Percentiles rank a stretch among this genome's conserved stretches.
phyloP scores from a whole-genome alignment of 1,139 yeast species.

The Scheffersomyces titani region DNA sequence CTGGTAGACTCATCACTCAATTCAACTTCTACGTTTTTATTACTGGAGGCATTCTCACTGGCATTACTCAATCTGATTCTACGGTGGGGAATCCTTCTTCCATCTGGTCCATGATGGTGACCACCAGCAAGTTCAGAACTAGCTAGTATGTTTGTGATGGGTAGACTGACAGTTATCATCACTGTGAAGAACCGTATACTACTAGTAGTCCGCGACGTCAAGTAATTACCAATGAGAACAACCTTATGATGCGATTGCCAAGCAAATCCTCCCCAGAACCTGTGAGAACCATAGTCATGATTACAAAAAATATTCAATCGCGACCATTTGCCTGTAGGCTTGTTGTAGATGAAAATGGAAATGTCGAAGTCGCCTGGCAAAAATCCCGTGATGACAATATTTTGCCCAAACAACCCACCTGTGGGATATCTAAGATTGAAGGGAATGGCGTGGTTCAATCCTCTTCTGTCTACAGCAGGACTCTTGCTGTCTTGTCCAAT shows the following conservation, averaged over 20 bases:
- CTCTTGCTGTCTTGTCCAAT: neutral
- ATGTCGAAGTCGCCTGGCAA: slow-evolving; percentile 54
- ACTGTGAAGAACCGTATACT: slow-evolving; percentile 60
- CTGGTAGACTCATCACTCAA: slow-evolving; percentile 16
- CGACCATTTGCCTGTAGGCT: slow-evolving; percentile 66
- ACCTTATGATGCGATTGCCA: slow-evolving; percentile 80
- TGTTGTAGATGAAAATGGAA: slow-evolving; percentile 59
- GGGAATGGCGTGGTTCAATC: slow-evolving; percentile 27
- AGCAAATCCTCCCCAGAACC: slow-evolving; percentile 67
- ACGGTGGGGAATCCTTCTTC: slow-evolving; percentile 19
- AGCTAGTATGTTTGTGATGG: slow-evolving; percentile 61
- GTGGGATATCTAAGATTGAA: slow-evolving; percentile 53
- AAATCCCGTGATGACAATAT: slow-evolving; percentile 61
- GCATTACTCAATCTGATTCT: neutral
- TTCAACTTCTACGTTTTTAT: slow-evolving; percentile 7
- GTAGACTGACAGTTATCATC: slow-evolving; percentile 61
- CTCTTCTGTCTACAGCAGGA: slow-evolving; percentile 2
- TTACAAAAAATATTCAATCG: slow-evolving; percentile 57
- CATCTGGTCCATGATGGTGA: slow-evolving; percentile 20
- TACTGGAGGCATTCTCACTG: slow-evolving; percentile 1
- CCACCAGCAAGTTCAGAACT: slow-evolving; percentile 42
- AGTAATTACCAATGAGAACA: slow-evolving; percentile 52
- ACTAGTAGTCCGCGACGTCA: slow-evolving; percentile 50
- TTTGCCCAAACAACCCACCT: slow-evolving; percentile 66
- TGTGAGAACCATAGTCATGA: slow-evolving; percentile 56